Conservation (phyloP, 169 alveolate genomes). For the Besnoitia besnoiti region DNA sequence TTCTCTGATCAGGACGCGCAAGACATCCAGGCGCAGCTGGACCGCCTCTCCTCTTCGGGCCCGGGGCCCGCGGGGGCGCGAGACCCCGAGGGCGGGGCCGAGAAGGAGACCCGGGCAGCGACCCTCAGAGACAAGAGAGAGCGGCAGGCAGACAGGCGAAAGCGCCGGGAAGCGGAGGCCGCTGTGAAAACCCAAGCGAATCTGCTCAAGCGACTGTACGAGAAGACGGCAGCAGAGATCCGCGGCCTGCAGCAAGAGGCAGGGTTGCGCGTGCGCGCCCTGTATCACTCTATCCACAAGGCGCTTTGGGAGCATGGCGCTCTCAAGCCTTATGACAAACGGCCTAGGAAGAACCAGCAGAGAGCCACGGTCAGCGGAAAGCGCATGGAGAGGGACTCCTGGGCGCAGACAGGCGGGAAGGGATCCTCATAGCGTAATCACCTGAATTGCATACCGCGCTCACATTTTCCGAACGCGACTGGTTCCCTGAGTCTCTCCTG, state of each 20-base stretch:
- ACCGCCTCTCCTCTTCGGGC: background rate
- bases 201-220: conserved; percentile 18
- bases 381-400: background rate
- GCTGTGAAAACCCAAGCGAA: background rate
- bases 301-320: conserved; percentile 29
- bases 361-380: background rate
- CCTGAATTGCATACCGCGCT: too few relatives aligned
- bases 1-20: background rate
- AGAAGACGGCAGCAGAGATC: background rate
- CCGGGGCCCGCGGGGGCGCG: background rate
- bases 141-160: background rate
- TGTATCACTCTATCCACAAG: background rate
- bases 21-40: background rate
- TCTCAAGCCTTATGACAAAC: conserved; percentile 4
- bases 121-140: background rate
- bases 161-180: background rate
- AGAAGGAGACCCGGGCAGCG: background rate
- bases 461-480: too few relatives aligned
- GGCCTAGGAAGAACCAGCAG: background rate
- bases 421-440: too few relatives aligned
- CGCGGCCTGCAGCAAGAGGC: background rate
- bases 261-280: conserved; percentile 6
- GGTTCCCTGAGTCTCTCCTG: too few relatives aligned
- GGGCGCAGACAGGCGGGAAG: too few relatives aligned
- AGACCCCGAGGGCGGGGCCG: background rate